These are phyloP conservation scores for Colletotrichum sp. DNA, from an alignment of 2,329 filamentous ascomycete genomes.

Conservation along the genomic window DNA sequence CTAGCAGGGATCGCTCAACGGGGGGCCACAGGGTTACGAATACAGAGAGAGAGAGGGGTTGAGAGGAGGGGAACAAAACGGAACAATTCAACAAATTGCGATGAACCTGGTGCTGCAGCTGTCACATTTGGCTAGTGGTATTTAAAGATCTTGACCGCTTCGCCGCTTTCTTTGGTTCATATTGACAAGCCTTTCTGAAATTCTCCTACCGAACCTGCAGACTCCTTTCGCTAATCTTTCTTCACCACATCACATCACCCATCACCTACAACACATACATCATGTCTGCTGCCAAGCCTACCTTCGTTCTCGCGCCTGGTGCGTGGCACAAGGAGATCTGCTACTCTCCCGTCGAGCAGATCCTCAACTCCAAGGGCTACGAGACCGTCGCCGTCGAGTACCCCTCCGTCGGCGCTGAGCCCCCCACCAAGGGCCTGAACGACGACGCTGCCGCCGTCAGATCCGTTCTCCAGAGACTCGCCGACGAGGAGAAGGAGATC, in stretches of 20 bases:
- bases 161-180: not conserved
- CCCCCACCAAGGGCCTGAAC: conserved; percentile 26
- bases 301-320: conserved; percentile 42
- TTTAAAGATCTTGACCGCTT: not conserved
- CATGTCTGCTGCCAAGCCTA: conserved; percentile 15
- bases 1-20: not conserved
- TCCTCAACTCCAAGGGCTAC: conserved; percentile 35
- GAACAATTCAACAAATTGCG: not conserved
- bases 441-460: conserved; percentile 38
- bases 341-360: conserved; percentile 31
- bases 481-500: conserved; percentile 41
- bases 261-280: not conserved
- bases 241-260: not conserved
- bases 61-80: not conserved
- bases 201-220: not conserved
- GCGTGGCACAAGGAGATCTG: conserved; percentile 39
- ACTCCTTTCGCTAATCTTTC: not conserved
- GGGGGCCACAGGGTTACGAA: not conserved
- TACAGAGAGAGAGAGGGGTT: not conserved
- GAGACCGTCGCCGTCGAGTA: conserved; percentile 32
- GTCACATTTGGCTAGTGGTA: not conserved
- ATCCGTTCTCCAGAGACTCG: conserved; percentile 27
- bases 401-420: conserved; percentile 35
- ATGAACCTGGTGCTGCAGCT: not conserved
- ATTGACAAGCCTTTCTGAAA: not conserved